Evolutionary conservation across 139 green algal genomes (phyloP).

Genomic region (Axilococcus clingmanii): DNA sequence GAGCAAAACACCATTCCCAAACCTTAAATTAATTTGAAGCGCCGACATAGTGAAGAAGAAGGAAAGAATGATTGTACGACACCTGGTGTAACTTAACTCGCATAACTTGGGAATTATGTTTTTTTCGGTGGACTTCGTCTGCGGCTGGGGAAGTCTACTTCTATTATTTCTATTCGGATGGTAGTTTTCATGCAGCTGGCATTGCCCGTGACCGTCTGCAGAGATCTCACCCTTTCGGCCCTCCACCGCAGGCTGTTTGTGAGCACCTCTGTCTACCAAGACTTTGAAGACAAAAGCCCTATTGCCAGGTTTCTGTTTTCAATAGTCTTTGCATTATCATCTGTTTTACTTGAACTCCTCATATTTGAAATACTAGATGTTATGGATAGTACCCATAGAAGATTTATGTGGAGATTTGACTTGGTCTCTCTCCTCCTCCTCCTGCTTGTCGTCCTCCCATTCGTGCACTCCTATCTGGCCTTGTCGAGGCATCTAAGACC

Average conservation of each 20-base stretch:
- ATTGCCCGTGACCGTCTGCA: too few relatives aligned
- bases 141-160: too few relatives aligned
- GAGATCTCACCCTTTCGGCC: too few relatives aligned
- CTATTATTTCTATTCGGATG: too few relatives aligned
- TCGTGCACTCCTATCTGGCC: slow-evolving; percentile 64
- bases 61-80: too few relatives aligned
- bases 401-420: slow-evolving; percentile 54
- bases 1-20: too few relatives aligned
- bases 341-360: slow-evolving; percentile 79
- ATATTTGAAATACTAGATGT: slow-evolving; percentile 75
- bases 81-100: too few relatives aligned
- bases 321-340: slow-evolving; percentile 77
- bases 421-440: slow-evolving; percentile 66
- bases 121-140: too few relatives aligned
- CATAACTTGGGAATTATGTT: too few relatives aligned
- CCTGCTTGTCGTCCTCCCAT: slow-evolving; percentile 75
- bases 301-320: slow-evolving; percentile 65
- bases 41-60: too few relatives aligned
- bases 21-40: too few relatives aligned
- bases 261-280: slow-evolving; percentile 30
- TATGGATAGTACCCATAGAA: background rate
- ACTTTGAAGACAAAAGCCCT: slow-evolving; percentile 34
- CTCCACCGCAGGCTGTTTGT: slow-evolving; percentile 44
- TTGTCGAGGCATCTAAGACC: slow-evolving; percentile 17
- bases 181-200: too few relatives aligned